Conservation (phyloP, 441 rosid genomes). For the Corymbia citriodora region DNA sequence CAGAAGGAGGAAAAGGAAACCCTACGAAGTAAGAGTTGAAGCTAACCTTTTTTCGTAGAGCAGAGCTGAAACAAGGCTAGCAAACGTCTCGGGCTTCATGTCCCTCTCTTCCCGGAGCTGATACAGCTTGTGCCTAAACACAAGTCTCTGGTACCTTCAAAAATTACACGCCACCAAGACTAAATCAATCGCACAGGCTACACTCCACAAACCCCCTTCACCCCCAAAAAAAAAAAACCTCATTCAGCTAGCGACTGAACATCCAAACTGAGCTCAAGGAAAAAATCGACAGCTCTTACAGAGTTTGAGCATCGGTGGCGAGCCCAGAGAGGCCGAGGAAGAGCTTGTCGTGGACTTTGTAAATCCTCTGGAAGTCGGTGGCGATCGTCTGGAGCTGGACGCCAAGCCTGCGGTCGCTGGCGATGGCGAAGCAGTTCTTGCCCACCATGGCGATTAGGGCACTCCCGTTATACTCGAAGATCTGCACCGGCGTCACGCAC, state of each 20-base stretch:
- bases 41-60: slow-evolving; percentile 91
- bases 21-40: neutral
- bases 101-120: slow-evolving; percentile 93
- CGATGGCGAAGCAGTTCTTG: slow-evolving; percentile 93
- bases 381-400: slow-evolving; percentile 95
- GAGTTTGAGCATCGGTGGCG: slow-evolving; percentile 85
- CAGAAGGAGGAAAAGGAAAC: neutral
- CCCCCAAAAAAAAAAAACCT: neutral
- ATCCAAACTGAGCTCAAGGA: neutral
- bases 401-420: slow-evolving; percentile 86
- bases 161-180: neutral
- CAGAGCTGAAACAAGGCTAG: slow-evolving; percentile 86
- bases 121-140: slow-evolving; percentile 84
- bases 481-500: slow-evolving; percentile 24
- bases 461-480: slow-evolving; percentile 97
- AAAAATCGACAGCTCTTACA: slow-evolving; percentile 26
- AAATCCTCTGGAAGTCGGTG: slow-evolving; percentile 69
- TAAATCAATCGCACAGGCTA: neutral
- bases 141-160: slow-evolving; percentile 84
- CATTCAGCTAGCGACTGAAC: neutral
- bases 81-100: slow-evolving; percentile 97
- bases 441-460: slow-evolving; percentile 98
- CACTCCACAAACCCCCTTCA: neutral
- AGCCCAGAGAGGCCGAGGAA: slow-evolving; percentile 88
- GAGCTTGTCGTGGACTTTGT: slow-evolving; percentile 74